Base-by-base conservation (phyloP, 2,329 filamentous ascomycete species). In the Arthrobotrys iridis region DNA sequence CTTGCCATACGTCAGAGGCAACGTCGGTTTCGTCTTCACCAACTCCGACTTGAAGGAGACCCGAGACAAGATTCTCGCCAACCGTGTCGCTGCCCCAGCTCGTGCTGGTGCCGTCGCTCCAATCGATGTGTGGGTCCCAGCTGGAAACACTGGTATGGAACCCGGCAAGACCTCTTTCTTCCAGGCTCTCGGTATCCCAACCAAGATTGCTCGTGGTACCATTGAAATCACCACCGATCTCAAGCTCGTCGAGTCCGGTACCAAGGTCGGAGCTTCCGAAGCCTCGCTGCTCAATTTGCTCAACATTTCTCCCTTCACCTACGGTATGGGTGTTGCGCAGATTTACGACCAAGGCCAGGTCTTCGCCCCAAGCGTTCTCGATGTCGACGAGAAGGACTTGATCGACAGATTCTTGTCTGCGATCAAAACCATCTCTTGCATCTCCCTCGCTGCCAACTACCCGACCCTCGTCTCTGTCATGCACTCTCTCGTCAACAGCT, bases 161-260 rank as follows among this genome's bases (percentile, higher is more conserved):
- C 96, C 95, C 84, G 96, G 96, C 86, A 99, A 99, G 92, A 99
- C 95, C 83, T 98, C 95, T 84, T 99, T 99, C 93, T 99, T 99
- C 93, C 95, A 99, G 91, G 95, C 95, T 82, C 95, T 99, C 86
- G 94, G 94, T 93, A 93, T 99, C 84, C 95, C 95, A 84, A 99
- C 95, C 89, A 99, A 99, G 93, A 99, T 99, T 87, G 95, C 95
- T 84, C 95, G 95, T 96, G 96, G 95, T 96, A 99, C 95, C 87
- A 99, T 99, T 87, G 95, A 99, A 92, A 99, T 99, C 84, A 97
- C 93, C 79, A 88, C 90, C 82, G 95, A 99, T 84, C 88, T 99
- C 82, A 98, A 97, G 92, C 92, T 99, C 85, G 91, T 98, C 83
- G 93, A 97, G 88, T 89, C 92, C 79, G 90, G 90, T 81, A 87